Base-by-base conservation (phyloP, 2,329 filamentous ascomycete genomes). In the Sclerotinia minor region DNA sequence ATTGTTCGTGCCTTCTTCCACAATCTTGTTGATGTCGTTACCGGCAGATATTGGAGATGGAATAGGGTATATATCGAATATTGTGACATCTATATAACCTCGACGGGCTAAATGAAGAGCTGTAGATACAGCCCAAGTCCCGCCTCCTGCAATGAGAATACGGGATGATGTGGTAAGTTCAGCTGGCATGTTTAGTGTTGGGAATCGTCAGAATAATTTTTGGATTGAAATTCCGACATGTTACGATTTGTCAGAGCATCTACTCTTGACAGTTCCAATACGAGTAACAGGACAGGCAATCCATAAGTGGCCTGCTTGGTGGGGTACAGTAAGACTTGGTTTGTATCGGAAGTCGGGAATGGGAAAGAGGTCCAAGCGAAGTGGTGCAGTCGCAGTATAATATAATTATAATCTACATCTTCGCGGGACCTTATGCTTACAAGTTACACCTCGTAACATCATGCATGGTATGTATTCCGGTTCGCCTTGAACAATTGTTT, bases 11-110 rank as follows among this genome's bases (percentile, higher is more conserved):
- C 71, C 72, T 73, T 73, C 55, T 68, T 73, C 72, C 11, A 88
- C 79, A 67, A 88, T 87, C 75, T 88, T 88, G 74, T 88, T 88
- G 35, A 88, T 73, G 70, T 88, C 85, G 68, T 86, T 85, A 26
- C 81, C 85, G 0, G 85, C 86, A 0, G 86, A 87, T 72, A 77
- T 78, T 76, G 65, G 77, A 73, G 68, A 74, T 29, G 73, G 73
- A 45, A 82, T 77, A 24, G 79, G 75, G 71, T 84, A 81, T 69
- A 78, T 79, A 72, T 85, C 83, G 45, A 85, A 77, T 15, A 85
- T 78, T 11, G 79, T 83, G 35, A 85, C 77, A 68, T 81, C 77
- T 7, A 26, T 76, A 72, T 84, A 85, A 4, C 83, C 83, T 15
- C 80, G 73, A 59, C 76, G 75, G 9, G 78, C 78, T 6, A 83